These are phyloP conservation scores for Cicer arietinum DNA, from an alignment of 306 rosid genomes.

Conservation along the genomic window DNA sequence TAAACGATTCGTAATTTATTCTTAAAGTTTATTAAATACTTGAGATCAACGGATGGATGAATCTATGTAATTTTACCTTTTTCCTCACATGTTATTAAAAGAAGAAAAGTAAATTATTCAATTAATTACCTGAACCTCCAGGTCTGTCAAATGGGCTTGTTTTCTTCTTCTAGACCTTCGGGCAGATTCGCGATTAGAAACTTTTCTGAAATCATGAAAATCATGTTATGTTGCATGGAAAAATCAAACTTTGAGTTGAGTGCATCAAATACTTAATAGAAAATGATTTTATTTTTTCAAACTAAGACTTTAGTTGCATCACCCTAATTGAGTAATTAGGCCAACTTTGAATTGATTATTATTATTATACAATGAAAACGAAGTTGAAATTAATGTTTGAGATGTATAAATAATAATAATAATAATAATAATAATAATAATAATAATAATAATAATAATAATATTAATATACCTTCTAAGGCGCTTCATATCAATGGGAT, in stretches of 20 bases:
- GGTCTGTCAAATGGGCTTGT: constrained; percentile 47
- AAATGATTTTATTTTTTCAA: background rate
- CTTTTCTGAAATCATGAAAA: constrained; percentile 47
- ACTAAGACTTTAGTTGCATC: background rate
- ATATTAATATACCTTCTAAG: constrained; percentile 61
- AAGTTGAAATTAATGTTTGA: background rate
- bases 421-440: too few species aligned
- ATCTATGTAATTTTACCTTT: too few species aligned
- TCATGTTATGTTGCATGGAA: background rate
- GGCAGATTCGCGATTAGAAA: constrained; percentile 54
- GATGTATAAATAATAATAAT: background rate
- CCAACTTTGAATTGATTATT: background rate
- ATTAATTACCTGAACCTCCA: constrained; percentile 48
- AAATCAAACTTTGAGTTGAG: background rate
- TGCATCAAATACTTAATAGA: background rate
- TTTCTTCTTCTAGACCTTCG: constrained; percentile 54
- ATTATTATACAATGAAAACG: background rate
- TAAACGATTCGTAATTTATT: too few species aligned
- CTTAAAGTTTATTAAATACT: too few species aligned
- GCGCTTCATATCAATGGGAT: constrained; percentile 62
- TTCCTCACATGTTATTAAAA: too few species aligned
- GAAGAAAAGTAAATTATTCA: background rate
- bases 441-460: too few species aligned
- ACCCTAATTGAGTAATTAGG: background rate
- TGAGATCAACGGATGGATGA: too few species aligned